phyloP scores from a whole-genome alignment of 164 flowering plant genomes.

The Hamamelis virginiana region DNA sequence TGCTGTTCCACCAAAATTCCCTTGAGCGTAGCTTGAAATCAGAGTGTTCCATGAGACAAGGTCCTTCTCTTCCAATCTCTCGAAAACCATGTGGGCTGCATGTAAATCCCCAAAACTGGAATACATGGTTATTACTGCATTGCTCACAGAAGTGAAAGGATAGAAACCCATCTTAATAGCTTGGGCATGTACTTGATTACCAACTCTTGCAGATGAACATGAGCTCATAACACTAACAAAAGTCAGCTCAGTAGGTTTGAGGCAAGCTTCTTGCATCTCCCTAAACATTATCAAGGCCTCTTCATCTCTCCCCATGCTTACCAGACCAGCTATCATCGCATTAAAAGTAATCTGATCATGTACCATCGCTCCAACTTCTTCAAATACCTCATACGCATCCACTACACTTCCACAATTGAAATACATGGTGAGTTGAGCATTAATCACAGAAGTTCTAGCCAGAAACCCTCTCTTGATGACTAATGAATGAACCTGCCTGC shows the following conservation, averaged over 20 bases:
- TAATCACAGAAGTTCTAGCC: constrained; percentile 49
- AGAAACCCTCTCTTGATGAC: constrained; percentile 53
- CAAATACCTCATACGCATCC: constrained; percentile 53
- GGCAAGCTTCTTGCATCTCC: constrained; percentile 42
- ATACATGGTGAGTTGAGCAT: constrained; percentile 71
- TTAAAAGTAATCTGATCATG: constrained; percentile 59
- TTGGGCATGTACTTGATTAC: constrained; percentile 50
- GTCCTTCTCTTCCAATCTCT: constrained; percentile 42
- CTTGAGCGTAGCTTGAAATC: constrained; percentile 49
- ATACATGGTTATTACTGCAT: constrained; percentile 67
- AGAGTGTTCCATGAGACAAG: constrained; percentile 62
- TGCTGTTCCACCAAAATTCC: constrained; percentile 33
- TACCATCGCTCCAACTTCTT: constrained; percentile 29
- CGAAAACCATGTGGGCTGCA: constrained; percentile 36
- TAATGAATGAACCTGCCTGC: constrained; percentile 59
- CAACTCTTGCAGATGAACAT: constrained; percentile 32
- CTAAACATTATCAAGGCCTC: constrained; percentile 52
- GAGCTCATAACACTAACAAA: constrained; percentile 65
- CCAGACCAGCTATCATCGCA: constrained; percentile 74
- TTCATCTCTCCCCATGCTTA: constrained; percentile 36
- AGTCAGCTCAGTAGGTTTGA: constrained; percentile 60
- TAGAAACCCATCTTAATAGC: constrained; percentile 53
- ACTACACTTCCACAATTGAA: constrained; percentile 35
- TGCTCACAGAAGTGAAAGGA: constrained; percentile 47
- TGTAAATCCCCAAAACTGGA: constrained; percentile 36